Evolutionary conservation across 2,329 filamentous ascomycete genomes (phyloP), one percentile per base, ranked within the genome.

Genomic region (Penicillium concentricum): DNA sequence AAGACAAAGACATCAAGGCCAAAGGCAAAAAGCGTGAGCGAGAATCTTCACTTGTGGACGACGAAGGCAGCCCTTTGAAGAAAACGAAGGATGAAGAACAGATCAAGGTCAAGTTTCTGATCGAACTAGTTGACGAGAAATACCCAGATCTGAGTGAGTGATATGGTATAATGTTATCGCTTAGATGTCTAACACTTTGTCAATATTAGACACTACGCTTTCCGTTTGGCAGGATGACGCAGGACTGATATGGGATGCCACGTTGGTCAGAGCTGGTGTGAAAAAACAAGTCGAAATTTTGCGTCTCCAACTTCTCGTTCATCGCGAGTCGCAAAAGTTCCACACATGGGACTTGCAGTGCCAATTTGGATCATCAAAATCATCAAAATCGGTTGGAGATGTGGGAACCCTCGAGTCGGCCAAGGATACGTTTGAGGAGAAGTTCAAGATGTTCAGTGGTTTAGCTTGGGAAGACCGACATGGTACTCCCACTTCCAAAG

Each of bases 181-280:
- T 16, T 18, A 10, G 24, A 26, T 34, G 2, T 43, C 22, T 56
- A 32, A 56, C 30, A 10, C 3, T 22, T 30, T 7, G n/a, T 16
- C 24, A 6, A 6, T 20, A 20, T 22, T 13, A 59, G 55, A 5
- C 2, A 4, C 0, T 4, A 13, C 34, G 28, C n/a, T 44, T 35
- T 34, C 44, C n/a, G 50, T 63, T 26, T 61, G 49, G 56, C 44
- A 56, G 28, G 61, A 64, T 20, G 51, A 54, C 2, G 2, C 41
- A 1, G 49, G 51, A 7, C 20, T 53, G 37, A 41, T 54, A 18
- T 62, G 56, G 61, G 60, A 63, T 53, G 54, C 56, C 4, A 56
- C 48, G 2, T 16, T 63, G 26, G 43, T 60, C 43, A 57, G 34
- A 26, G 15, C 2, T 7, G 18, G 7, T 26, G 1, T 2, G 20